These are phyloP conservation scores for Arabis alpina DNA, from an alignment of 345 rosid genomes.

Conservation along the genomic window DNA sequence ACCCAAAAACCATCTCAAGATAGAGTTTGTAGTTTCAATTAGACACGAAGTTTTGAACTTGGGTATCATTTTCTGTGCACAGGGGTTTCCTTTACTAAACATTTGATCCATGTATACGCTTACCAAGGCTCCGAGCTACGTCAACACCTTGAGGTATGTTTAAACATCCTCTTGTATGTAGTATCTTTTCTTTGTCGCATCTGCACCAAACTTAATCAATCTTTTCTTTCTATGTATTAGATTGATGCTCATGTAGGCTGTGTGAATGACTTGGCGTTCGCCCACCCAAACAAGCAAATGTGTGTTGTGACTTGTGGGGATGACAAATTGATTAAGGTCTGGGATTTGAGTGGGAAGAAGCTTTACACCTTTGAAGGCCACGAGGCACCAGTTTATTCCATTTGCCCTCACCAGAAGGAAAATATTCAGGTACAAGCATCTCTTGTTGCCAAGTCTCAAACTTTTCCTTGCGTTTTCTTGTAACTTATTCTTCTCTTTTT, in stretches of 20 bases:
- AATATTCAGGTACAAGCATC: slow-evolving; percentile 46
- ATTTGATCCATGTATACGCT: slow-evolving; percentile 69
- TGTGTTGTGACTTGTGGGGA: slow-evolving; percentile 79
- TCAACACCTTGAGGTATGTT: slow-evolving; percentile 65
- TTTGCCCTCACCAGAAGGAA: slow-evolving; percentile 66
- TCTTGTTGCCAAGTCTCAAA: slow-evolving; percentile 12
- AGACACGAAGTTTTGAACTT: slow-evolving; percentile 33
- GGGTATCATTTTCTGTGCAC: slow-evolving; percentile 29
- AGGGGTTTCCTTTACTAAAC: slow-evolving; percentile 80
- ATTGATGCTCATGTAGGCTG: slow-evolving; percentile 78
- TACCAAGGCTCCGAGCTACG: slow-evolving; percentile 61
- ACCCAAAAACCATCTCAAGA: neutral
- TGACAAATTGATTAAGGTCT: slow-evolving; percentile 79
- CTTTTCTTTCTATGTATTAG: slow-evolving; percentile 44
- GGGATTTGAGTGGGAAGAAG: slow-evolving; percentile 65
- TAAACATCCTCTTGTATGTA: slow-evolving; percentile 3
- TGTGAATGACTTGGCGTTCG: slow-evolving; percentile 81
- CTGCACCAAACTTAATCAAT: neutral
- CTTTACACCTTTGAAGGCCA: slow-evolving; percentile 76
- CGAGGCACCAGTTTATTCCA: slow-evolving; percentile 68
- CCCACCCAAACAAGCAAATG: slow-evolving; percentile 53
- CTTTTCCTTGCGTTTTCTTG: neutral
- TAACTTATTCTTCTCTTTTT: slow-evolving; percentile 3
- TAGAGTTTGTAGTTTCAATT: slow-evolving; percentile 14
- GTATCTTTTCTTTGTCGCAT: slow-evolving; percentile 14